Conservation (phyloP, 257 asterid genomes). For the Solanum microdontum region DNA sequence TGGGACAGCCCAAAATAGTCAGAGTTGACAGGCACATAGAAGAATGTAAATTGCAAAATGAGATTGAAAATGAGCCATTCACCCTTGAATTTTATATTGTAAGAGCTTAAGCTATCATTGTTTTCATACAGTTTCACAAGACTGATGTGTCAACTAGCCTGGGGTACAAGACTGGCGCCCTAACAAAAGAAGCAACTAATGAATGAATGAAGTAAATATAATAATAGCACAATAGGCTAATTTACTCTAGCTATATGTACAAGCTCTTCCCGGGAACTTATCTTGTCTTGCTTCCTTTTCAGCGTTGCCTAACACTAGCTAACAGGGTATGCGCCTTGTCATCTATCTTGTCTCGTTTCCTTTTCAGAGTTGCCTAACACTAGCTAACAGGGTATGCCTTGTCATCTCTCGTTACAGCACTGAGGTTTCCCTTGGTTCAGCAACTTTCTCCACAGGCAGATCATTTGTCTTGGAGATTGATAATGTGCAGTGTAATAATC, state of each 20-base stretch:
- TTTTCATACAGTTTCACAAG: background rate
- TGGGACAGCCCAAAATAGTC: background rate
- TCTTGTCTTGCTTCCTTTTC: background rate
- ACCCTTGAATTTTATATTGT: background rate
- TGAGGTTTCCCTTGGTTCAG: constrained; percentile 42
- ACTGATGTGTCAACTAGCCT: background rate
- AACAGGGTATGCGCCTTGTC: constrained; percentile 12
- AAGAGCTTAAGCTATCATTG: background rate
- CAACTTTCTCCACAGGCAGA: constrained; percentile 81
- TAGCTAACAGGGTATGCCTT: background rate
- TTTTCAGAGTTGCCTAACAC: background rate
- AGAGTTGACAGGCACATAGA: background rate
- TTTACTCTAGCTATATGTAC: background rate
- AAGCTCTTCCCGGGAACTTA: background rate
- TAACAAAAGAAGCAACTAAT: background rate
- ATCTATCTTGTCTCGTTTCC: constrained; percentile 14
- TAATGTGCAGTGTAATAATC: constrained; percentile 81
- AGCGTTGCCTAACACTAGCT: background rate
- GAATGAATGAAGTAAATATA: background rate
- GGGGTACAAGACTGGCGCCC: background rate
- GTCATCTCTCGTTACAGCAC: constrained; percentile 90
- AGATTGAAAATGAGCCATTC: background rate
- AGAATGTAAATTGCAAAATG: background rate
- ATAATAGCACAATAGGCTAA: background rate
- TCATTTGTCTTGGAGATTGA: constrained; percentile 93